Conservation (phyloP, 495 filamentous ascomycete species). For the Penicillium cataractarum region DNA sequence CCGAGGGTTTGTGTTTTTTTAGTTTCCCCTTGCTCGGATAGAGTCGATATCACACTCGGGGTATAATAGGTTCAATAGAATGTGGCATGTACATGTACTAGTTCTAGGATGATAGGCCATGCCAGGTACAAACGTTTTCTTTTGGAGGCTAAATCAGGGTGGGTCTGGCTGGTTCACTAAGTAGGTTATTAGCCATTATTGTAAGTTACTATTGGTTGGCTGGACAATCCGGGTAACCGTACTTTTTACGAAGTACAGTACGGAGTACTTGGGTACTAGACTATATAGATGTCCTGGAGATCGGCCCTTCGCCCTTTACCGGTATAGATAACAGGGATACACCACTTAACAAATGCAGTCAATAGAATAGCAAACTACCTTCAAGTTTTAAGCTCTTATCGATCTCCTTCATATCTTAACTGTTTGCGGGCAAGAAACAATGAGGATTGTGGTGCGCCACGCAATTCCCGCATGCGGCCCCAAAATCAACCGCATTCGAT, state of each 20-base stretch:
- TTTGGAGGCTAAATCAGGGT: conserved; percentile 26
- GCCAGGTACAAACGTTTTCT: conserved; percentile 10
- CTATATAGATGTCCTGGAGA: neutral
- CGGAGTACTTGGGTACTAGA: neutral
- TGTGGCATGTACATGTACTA: conserved; percentile 21
- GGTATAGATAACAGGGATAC: neutral
- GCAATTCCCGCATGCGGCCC: neutral
- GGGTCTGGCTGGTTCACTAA: conserved; percentile 26
- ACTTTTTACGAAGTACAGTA: neutral
- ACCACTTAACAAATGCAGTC: neutral
- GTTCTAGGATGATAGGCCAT: conserved; percentile 14
- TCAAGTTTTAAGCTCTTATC: neutral
- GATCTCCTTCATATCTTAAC: neutral
- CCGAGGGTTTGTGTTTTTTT: too few relatives aligned
- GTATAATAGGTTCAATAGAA: conserved; percentile 2
- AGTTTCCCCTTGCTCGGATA: neutral
- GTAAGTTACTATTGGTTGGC: conserved; percentile 1
- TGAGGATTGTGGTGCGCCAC: neutral
- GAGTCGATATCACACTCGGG: neutral
- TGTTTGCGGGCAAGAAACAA: conserved; percentile 1
- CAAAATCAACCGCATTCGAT: conserved; percentile 19
- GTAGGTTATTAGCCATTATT: neutral
- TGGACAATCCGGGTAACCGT: neutral
- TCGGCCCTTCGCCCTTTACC: neutral
- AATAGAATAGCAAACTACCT: neutral